Conservation (phyloP, 495 filamentous ascomycete species). For the Talaromyces trachyspermus region DNA sequence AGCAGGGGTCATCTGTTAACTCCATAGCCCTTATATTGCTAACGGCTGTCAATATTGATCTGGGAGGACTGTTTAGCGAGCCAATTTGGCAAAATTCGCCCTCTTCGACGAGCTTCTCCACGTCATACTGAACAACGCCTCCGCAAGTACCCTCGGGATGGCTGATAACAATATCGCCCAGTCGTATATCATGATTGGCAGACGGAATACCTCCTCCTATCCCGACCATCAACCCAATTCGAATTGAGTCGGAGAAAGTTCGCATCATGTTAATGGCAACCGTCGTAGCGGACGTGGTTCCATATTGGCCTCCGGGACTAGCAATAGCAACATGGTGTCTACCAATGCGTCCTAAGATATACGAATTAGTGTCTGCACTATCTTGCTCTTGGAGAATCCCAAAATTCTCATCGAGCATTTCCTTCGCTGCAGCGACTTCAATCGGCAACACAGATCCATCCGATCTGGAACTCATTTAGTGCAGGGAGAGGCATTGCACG, state of each 20-base stretch:
- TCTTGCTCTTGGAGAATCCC: conserved; percentile 7
- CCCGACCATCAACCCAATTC: conserved; percentile 27
- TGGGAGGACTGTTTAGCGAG: conserved; percentile 24
- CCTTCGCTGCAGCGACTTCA: conserved; percentile 23
- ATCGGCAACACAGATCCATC: conserved; percentile 29
- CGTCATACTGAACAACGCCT: conserved; percentile 30
- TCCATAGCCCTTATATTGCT: conserved; percentile 14
- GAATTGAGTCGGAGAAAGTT: conserved; percentile 16
- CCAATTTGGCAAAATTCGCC: conserved; percentile 26
- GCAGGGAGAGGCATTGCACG: too few species aligned
- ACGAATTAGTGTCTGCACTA: conserved; percentile 20
- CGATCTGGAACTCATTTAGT: conserved; percentile 26
- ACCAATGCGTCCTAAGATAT: conserved; percentile 22
- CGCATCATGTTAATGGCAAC: conserved; percentile 19
- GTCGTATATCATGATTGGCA: conserved; percentile 18
- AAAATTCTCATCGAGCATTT: conserved; percentile 24
- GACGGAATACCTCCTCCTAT: conserved; percentile 28
- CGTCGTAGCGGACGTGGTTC: conserved; percentile 19
- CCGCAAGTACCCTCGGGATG: conserved; percentile 15
- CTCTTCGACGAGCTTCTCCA: conserved; percentile 25
- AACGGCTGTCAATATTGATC: conserved; percentile 20
- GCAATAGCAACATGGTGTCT: conserved; percentile 29
- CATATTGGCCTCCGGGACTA: conserved; percentile 19
- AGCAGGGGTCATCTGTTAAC: conserved; percentile 1
- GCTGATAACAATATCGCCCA: conserved; percentile 33